These are phyloP conservation scores for Dioszegia hungarica DNA, from an alignment of 768 basidiomycete species.

Conservation along the genomic window DNA sequence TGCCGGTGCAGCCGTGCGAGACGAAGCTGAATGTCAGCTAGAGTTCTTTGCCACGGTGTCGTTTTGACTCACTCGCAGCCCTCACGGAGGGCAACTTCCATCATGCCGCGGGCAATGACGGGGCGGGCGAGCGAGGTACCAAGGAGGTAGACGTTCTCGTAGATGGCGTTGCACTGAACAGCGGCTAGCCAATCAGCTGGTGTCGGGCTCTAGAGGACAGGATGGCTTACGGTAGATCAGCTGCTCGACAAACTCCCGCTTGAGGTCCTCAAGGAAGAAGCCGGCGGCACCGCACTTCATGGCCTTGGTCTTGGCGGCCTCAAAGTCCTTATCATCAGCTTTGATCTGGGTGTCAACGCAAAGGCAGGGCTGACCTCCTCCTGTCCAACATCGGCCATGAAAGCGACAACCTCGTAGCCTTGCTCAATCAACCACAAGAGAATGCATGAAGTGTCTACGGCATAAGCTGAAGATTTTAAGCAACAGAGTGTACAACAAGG, in stretches of 20 bases:
- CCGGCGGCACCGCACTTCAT: slow-evolving; percentile 88
- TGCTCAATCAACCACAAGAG: slow-evolving; percentile 98
- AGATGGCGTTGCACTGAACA: slow-evolving; percentile 96
- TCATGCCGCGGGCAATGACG: slow-evolving; percentile 99
- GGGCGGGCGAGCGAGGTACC: slow-evolving; percentile 97
- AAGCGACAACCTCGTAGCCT: slow-evolving; percentile 93
- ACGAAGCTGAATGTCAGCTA: slow-evolving; percentile 64
- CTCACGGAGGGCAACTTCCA: slow-evolving; percentile 79
- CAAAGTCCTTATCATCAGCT: slow-evolving; percentile 66
- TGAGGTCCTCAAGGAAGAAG: slow-evolving; percentile 92
- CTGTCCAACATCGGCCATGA: slow-evolving; percentile 57
- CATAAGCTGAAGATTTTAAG: slow-evolving; percentile 4
- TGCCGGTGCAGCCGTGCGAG: slow-evolving; percentile 97
- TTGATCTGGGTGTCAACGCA: not conserved
- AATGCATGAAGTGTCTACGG: slow-evolving; percentile 93
- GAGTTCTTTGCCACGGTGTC: not conserved
- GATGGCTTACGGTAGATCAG: slow-evolving; percentile 69
- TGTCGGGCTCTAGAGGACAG: no score
- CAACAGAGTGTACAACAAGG: not conserved
- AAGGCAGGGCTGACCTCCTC: slow-evolving; percentile 35
- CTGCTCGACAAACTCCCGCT: slow-evolving; percentile 88
- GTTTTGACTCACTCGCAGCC: slow-evolving; percentile 77
- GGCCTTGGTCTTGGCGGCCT: slow-evolving; percentile 83
- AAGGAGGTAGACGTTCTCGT: slow-evolving; percentile 97
- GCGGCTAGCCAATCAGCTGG: slow-evolving; percentile 55